Evolutionary conservation across 495 filamentous ascomycete genomes (phyloP).

Genomic region (Rhypophila decipiens): DNA sequence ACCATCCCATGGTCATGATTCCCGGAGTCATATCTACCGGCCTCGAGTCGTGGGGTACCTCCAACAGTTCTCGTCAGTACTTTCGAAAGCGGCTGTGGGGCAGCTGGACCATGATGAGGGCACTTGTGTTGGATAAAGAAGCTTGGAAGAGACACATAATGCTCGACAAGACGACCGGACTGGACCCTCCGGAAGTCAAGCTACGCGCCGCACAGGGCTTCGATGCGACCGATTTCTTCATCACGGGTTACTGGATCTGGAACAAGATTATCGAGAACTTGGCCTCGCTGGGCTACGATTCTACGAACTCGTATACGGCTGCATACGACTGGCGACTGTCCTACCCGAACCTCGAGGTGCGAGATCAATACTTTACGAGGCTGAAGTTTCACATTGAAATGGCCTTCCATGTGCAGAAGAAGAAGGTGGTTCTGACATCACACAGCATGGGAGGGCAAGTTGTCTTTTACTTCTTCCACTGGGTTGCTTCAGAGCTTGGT

Average conservation of each 20-base stretch:
- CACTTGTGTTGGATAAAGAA: slow-evolving; percentile 86
- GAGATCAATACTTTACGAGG: slow-evolving; percentile 89
- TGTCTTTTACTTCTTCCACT: slow-evolving; percentile 94
- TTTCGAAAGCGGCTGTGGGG: slow-evolving; percentile 94
- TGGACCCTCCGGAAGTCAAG: slow-evolving; percentile 91
- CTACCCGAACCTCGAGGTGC: slow-evolving; percentile 77
- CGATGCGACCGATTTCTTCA: slow-evolving; percentile 96
- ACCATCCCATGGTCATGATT: slow-evolving; percentile 92
- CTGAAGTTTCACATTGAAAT: slow-evolving; percentile 87
- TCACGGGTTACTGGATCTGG: slow-evolving; percentile 95
- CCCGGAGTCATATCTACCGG: slow-evolving; percentile 97
- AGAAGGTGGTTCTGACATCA: slow-evolving; percentile 81
- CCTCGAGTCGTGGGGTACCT: slow-evolving; percentile 92
- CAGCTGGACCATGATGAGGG: slow-evolving; percentile 97
- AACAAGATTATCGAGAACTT: slow-evolving; percentile 96
- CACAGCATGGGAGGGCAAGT: slow-evolving; percentile 98
- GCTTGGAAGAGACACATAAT: slow-evolving; percentile 95
- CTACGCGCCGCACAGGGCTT: slow-evolving; percentile 93
- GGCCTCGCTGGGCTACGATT: slow-evolving; percentile 92
- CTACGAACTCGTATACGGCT: slow-evolving; percentile 89
- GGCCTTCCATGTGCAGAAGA: slow-evolving; percentile 56
- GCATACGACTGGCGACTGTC: slow-evolving; percentile 98
- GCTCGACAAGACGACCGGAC: slow-evolving; percentile 83
- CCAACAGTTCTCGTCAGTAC: slow-evolving; percentile 71
- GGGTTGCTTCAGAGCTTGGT: slow-evolving; percentile 76